Evolutionary conservation across 2,329 filamentous ascomycete genomes (phyloP).

Genomic region (Exserohilum rostratum): DNA sequence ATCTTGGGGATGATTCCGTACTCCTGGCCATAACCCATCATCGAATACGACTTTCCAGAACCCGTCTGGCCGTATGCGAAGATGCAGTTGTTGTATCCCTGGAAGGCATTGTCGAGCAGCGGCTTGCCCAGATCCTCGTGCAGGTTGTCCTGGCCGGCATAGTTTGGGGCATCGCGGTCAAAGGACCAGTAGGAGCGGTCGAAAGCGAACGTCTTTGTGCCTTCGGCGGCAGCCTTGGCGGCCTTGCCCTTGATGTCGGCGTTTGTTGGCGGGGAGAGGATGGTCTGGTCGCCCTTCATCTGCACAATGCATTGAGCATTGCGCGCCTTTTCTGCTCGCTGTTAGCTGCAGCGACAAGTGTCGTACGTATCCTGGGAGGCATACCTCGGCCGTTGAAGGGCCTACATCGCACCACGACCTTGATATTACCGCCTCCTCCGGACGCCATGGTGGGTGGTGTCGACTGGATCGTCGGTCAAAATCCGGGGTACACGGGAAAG

Average conservation of each 20-base stretch:
- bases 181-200: conserved; percentile 99
- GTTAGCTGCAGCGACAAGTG: conserved; percentile 19
- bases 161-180: conserved; percentile 77
- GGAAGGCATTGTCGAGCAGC: conserved; percentile 95
- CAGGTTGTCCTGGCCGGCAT: conserved; percentile 87
- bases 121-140: conserved; percentile 88
- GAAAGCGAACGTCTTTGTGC: conserved; percentile 88
- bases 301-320: conserved; percentile 95
- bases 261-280: conserved; percentile 75
- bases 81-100: conserved; percentile 99
- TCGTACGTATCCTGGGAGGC: background rate
- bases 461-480: background rate
- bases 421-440: conserved; percentile 89
- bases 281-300: conserved; percentile 92
- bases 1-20: conserved; percentile 95
- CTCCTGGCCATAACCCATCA: conserved; percentile 99
- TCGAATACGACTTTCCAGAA: conserved; percentile 98
- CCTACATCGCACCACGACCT: conserved; percentile 96
- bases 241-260: conserved; percentile 66
- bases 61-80: conserved; percentile 99
- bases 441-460: conserved; percentile 61
- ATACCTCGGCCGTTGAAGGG: conserved; percentile 95
- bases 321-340: conserved; percentile 78
- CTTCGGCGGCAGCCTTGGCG: conserved; percentile 66
- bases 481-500: conserved; percentile 18